Conservation (phyloP, 1,284 basidiomycete species). For the Moniliophthora roreri region DNA sequence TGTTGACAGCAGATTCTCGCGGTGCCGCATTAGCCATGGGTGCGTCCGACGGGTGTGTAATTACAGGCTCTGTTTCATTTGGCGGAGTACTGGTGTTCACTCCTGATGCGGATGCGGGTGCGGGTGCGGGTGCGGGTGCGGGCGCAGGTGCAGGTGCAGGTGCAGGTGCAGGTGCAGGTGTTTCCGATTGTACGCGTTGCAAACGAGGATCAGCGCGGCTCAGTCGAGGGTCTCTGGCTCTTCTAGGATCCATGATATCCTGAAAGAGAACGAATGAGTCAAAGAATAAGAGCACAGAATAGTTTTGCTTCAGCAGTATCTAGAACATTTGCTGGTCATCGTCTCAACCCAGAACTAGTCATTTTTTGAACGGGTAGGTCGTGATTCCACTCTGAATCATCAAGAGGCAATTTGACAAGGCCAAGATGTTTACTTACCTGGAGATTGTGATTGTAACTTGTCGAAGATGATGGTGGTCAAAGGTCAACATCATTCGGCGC, state of each 20-base stretch:
- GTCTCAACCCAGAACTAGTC: slow-evolving; percentile 54
- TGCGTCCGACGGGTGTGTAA: not conserved
- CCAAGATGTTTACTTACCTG: too few relatives aligned
- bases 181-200: slow-evolving; percentile 48
- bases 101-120: slow-evolving; percentile 9
- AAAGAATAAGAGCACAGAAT: slow-evolving; percentile 9
- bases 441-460: too few relatives aligned
- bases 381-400: slow-evolving; percentile 90
- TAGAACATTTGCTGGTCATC: slow-evolving; percentile 82
- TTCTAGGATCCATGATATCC: slow-evolving; percentile 68
- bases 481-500: too few relatives aligned
- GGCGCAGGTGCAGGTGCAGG: slow-evolving; percentile 29
- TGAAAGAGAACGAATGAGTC: not conserved
- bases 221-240: slow-evolving; percentile 76
- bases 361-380: slow-evolving; percentile 52
- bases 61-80: not conserved
- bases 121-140: slow-evolving; percentile 5
- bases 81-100: slow-evolving; percentile 1
- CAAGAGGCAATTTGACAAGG: slow-evolving; percentile 23
- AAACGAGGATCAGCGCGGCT: slow-evolving; percentile 66
- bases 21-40: not conserved
- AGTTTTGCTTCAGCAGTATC: slow-evolving; percentile 77
- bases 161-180: slow-evolving; percentile 39
- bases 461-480: too few relatives aligned
- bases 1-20: slow-evolving; percentile 37